Base-by-base conservation (phyloP, 1,284 basidiomycete species). In the Papiliotrema terrestris region DNA sequence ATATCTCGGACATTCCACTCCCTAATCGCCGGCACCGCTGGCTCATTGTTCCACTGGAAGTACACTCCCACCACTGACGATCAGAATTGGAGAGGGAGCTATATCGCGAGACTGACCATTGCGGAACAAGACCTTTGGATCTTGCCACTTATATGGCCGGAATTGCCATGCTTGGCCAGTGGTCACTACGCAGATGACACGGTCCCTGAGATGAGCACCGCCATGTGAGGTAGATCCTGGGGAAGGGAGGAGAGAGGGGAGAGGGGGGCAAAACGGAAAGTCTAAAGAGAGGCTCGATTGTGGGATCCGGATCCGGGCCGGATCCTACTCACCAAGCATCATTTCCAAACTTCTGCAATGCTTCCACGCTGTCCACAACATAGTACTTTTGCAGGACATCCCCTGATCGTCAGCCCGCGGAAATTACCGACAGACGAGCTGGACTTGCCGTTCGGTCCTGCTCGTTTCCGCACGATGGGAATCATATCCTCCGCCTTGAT, bases 81-180 rank as follows among this genome's bases (percentile, higher is more conserved):
- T 44, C 50, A 51, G 41, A 5, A 51, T 55, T 26, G 55, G 39
- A 9, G 32, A 59, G 48, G 48, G 47, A 19, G 20, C 9, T n/a
- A 32, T 6, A 26, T 17, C 39, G 29, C 23, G 8, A 20, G 29
- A 32, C 83, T 55, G 61, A 94, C 92, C 91, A 71, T 98, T 87
- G 71, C 94, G 89, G 78, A 98, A 98, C 26, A 98, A 78, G 52
- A 88, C 83, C 59, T 86, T 85, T 1, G 95, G 94, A 65, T 98
- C 92, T 49, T 82, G 86, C 94, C 94, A 98, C 72, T 92, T 92
- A 79, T 98, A 98, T 29, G 88, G 86, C 62, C 88, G 84, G 78
- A 98, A 98, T 74, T 98, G 95, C 95, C 95, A 98, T 48, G 87
- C 86, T 67, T 98, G 95, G 2, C 95, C 95, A 0, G 92, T 98